These are phyloP conservation scores for Calonectria pseudoreteaudii DNA, from an alignment of 2,329 filamentous ascomycete species.

Conservation along the genomic window DNA sequence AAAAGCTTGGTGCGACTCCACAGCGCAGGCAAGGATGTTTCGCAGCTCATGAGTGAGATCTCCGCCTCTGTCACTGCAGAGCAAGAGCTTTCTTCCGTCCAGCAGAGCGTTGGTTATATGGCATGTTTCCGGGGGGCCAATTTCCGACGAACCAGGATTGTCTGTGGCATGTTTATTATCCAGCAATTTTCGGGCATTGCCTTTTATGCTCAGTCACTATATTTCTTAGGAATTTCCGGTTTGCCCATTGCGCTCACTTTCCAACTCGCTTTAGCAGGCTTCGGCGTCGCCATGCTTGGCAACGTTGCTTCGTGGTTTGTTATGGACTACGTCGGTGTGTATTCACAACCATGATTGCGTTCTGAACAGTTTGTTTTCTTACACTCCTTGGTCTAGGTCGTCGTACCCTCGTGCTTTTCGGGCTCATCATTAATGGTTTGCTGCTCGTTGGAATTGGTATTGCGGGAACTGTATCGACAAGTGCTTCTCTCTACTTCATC, in stretches of 20 bases:
- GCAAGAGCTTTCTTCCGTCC: background rate
- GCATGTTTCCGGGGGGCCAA: conserved; percentile 3
- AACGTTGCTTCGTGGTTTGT: conserved; percentile 4
- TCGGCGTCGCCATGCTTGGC: conserved; percentile 6
- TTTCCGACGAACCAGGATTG: conserved; percentile 6
- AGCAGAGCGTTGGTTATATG: background rate
- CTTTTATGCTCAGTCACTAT: conserved; percentile 7
- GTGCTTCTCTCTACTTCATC: conserved; percentile 4
- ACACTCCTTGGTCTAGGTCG: background rate
- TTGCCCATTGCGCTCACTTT: background rate
- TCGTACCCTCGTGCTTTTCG: background rate
- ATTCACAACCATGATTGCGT: background rate
- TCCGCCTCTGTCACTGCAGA: background rate
- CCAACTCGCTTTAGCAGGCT: conserved; percentile 1
- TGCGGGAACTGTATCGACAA: background rate
- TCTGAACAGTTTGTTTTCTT: background rate
- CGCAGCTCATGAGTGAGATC: background rate
- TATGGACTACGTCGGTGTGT: conserved; percentile 10
- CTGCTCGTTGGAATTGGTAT: conserved; percentile 8
- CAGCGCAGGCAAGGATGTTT: background rate
- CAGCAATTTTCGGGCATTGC: conserved; percentile 7
- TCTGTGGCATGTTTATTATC: conserved; percentile 12
- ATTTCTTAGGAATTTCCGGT: conserved; percentile 9
- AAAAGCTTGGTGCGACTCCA: background rate
- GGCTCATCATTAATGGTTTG: background rate